Percentiles rank a stretch among this genome's conserved stretches.
These are phyloP conservation scores for Cordyceps cateniannulata DNA, from an alignment of 2,329 filamentous ascomycete species.

Conservation along the genomic window DNA sequence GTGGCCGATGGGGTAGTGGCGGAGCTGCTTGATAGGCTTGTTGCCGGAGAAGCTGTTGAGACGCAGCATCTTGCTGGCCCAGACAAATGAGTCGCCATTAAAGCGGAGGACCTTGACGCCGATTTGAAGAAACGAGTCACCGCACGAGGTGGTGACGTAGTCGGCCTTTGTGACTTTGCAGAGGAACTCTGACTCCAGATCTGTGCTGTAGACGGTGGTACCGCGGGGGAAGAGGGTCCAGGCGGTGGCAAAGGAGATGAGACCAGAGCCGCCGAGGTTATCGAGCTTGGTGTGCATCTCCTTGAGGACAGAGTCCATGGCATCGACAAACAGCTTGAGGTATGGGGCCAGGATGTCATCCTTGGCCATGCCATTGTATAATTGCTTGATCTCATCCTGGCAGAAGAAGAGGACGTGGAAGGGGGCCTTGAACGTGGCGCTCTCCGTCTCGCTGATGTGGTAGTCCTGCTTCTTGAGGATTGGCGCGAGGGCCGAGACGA, in stretches of 20 bases:
- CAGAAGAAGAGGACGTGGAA: conserved; percentile 39
- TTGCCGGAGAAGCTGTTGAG: conserved; percentile 33
- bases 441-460: conserved; percentile 31
- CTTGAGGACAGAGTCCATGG: conserved; percentile 38
- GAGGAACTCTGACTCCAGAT: conserved; percentile 34
- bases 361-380: conserved; percentile 22
- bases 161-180: conserved; percentile 30
- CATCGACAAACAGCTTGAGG: conserved; percentile 32
- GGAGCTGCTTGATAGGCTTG: conserved; percentile 32
- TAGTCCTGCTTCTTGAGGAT: conserved; percentile 36
- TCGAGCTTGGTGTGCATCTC: conserved; percentile 30
- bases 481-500: conserved; percentile 36
- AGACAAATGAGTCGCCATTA: conserved; percentile 35
- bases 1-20: conserved; percentile 31
- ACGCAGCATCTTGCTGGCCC: conserved; percentile 27
- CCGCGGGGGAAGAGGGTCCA: conserved; percentile 39
- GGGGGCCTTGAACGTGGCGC: conserved; percentile 30
- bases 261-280: conserved; percentile 28
- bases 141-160: conserved; percentile 19
- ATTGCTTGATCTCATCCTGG: conserved; percentile 33
- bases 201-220: conserved; percentile 32
- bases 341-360: conserved; percentile 28
- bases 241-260: conserved; percentile 35
- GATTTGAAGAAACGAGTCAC: conserved; percentile 20
- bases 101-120: conserved; percentile 30